These are phyloP conservation scores for Syzygium malaccense DNA, from an alignment of 441 rosid species.

Conservation along the genomic window DNA sequence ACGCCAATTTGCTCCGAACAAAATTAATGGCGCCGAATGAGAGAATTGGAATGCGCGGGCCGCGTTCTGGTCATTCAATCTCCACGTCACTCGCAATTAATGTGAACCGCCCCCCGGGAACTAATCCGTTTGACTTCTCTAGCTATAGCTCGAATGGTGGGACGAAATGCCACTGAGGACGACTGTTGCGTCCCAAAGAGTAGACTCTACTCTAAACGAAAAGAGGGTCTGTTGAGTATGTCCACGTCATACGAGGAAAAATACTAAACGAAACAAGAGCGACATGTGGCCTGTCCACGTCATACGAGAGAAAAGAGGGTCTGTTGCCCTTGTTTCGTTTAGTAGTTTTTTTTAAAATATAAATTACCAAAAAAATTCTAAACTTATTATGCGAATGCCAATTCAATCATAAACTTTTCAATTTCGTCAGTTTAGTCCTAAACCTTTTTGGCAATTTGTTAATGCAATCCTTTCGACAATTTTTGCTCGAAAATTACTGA, in stretches of 20 bases:
- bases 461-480: no score
- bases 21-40: background rate
- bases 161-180: background rate
- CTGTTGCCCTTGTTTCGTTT: background rate
- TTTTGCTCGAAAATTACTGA: no score
- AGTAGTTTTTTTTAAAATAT: background rate
- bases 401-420: rapidly evolving
- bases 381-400: background rate
- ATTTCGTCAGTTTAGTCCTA: background rate
- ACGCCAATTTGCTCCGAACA: background rate
- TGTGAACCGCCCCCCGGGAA: background rate
- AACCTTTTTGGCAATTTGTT: rapidly evolving
- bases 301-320: no score
- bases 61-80: background rate
- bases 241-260: no score
- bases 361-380: background rate
- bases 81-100: background rate
- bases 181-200: background rate
- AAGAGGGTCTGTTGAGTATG: no score
- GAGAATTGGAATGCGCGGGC: background rate
- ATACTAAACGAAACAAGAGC: no score
- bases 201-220: no score
- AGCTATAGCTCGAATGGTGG: no score
- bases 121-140: background rate
- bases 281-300: no score